phyloP scores from a whole-genome alignment of 202 grass and related monocot genomes.

The Zizania palustris region DNA sequence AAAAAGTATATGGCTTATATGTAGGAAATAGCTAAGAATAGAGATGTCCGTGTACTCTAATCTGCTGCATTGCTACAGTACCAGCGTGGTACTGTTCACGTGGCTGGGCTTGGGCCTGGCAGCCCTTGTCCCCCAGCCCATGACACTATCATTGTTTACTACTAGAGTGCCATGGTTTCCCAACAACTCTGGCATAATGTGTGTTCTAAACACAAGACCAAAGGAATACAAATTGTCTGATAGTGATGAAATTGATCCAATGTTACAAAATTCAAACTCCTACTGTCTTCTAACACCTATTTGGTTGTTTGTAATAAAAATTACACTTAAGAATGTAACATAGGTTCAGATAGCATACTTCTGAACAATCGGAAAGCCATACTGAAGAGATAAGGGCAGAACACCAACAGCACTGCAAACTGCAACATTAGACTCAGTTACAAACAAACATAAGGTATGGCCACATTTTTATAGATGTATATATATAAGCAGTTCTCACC shows the following conservation, averaged over 20 bases:
- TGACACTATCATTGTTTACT: not conserved
- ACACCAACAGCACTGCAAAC: constrained; percentile 99
- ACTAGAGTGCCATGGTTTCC: not conserved
- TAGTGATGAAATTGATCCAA: not conserved
- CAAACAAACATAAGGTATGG: constrained; percentile 29
- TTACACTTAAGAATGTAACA: constrained; percentile 19
- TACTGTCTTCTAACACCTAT: not conserved
- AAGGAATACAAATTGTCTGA: not conserved
- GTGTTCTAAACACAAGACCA: not conserved
- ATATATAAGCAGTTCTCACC: constrained; percentile 50
- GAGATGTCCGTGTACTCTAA: no score
- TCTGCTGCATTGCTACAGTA: no score
- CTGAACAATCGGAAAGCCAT: constrained; percentile 90
- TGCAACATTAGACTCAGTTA: constrained; percentile 49
- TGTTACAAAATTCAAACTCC: not conserved
- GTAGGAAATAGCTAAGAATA: no score
- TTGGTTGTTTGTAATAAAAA: not conserved
- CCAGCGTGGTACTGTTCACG: no score
- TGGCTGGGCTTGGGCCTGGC: no score
- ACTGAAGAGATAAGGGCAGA: constrained; percentile 93
- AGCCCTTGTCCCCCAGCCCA: no score
- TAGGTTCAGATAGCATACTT: constrained; percentile 69
- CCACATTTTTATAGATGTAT: not conserved
- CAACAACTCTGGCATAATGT: not conserved
- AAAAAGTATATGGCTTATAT: no score